Evolutionary conservation across 164 flowering plant species (phyloP), one percentile per base, ranked within the genome.

Genomic region (Akebia trifoliata): DNA sequence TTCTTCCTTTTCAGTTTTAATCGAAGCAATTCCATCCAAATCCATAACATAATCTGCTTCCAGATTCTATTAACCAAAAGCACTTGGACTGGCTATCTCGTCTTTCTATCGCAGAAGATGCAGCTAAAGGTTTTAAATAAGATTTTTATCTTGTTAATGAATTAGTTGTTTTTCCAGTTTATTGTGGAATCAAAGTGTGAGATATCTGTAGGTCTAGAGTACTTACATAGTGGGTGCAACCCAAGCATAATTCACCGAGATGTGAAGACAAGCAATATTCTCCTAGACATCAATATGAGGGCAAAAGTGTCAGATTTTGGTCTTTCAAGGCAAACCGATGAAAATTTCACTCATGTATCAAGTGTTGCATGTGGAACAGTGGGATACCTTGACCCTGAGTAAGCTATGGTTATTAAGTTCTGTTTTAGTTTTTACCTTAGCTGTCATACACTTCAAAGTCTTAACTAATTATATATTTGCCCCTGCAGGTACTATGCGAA

Each of bases 341-440:
- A 92, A 68, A 93, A 85, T 67, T 73, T 81, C 42, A 85, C 95
- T n/a, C 96, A 88, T 28, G 57, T 86, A 72, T 92, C 98, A 68
- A 92, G 98, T 57, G 83, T 81, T 56, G 91, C 95, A 20, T 69
- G 82, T 57, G 98, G 98, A 75, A 88, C 96, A 32, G 84, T 92
- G 4, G 96, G 98, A 50, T 92, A 92, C 69, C 82, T 88, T 47
- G 98, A 92, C 64, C 98, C 98, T n/a, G 95, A 85, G 98, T 92
- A 85, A 74, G 84, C 21, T 39, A 40, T 18, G 6, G 29, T 29
- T 36, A 50, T 10, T 22, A 42, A 38, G 45, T 26, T 40, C n/a
- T 52, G 35, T 22, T 45, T 35, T 11, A 18, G 35, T n/a, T n/a
- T 56, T 38, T 8, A 4, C n/a, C 29, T 7, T 21, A 24, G 26